These are phyloP conservation scores for Digitaria exilis DNA, from an alignment of 202 grass and related monocot genomes.

Conservation along the genomic window DNA sequence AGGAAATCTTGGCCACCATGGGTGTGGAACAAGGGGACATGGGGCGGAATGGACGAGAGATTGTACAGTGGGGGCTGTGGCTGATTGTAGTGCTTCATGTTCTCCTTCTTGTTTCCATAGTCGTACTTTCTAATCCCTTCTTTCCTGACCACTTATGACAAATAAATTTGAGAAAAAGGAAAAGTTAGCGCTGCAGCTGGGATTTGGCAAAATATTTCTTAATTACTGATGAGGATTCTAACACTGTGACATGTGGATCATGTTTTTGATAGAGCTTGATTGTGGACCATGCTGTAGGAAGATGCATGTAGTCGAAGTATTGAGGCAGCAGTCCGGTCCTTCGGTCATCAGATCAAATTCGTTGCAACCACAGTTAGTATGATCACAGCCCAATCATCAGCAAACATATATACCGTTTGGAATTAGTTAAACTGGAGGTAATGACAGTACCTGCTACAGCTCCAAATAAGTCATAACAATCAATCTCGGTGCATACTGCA, in stretches of 20 bases:
- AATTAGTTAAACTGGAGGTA: constrained; percentile 5
- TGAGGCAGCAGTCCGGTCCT: constrained; percentile 72
- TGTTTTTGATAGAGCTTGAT: constrained; percentile 52
- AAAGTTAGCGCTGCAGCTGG: constrained; percentile 10
- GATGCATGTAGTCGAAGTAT: constrained; percentile 42
- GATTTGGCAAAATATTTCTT: not conserved
- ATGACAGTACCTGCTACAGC: constrained; percentile 41
- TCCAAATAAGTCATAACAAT: constrained; percentile 54
- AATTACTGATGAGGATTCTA: not conserved
- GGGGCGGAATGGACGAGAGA: constrained; percentile 44
- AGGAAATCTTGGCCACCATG: constrained; percentile 62
- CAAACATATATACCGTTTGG: not conserved
- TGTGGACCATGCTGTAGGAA: constrained; percentile 61
- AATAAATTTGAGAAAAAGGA: not conserved
- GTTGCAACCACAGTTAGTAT: constrained; percentile 8
- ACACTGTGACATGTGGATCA: constrained; percentile 66
- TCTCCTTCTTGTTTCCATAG: constrained; percentile 43
- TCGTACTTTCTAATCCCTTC: constrained; percentile 45
- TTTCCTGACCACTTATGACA: constrained; percentile 44
- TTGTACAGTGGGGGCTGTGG: constrained; percentile 40
- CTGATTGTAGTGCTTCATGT: constrained; percentile 63
- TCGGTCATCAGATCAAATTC: constrained; percentile 6
- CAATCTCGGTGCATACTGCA: constrained; percentile 37
- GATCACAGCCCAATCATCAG: not conserved
- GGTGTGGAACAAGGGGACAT: constrained; percentile 57